phyloP scores from a whole-genome alignment of 345 rosid genomes.

The Acer campestre region DNA sequence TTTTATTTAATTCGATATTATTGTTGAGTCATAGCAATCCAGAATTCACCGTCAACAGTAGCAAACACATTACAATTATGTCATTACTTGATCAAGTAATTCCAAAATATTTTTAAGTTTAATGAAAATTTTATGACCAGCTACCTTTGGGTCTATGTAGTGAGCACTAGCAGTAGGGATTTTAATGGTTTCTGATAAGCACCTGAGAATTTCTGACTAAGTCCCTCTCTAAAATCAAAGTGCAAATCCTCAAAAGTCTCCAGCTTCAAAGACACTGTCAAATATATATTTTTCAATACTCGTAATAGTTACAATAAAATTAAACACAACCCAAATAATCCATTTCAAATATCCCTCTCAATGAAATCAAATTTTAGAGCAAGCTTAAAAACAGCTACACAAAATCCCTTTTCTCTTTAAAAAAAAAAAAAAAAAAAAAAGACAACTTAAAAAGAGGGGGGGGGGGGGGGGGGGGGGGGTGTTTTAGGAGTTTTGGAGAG shows the following conservation, averaged over 20 bases:
- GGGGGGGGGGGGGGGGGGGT: no score
- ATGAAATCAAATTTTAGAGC: not conserved
- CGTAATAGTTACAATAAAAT: not conserved
- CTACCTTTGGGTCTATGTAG: no score
- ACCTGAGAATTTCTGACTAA: constrained; percentile 86
- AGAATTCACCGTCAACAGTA: no score
- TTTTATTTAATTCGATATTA: no score
- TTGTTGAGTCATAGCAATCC: no score
- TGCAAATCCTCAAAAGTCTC: constrained; percentile 69
- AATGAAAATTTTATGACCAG: no score
- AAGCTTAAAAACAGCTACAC: not conserved
- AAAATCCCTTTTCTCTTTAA: not conserved
- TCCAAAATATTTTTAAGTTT: no score
- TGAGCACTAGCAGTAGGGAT: no score
- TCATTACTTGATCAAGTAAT: no score
- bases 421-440: no score
- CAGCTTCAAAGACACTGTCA: constrained; percentile 90
- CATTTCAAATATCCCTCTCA: not conserved
- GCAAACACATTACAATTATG: no score
- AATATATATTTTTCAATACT: not conserved
- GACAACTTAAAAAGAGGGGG: not conserved
- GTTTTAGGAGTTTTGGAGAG: constrained; percentile 9
- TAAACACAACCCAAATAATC: not conserved
- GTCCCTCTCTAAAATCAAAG: constrained; percentile 44
- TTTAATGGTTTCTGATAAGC: not conserved